Evolutionary conservation across 1,139 yeast genomes (phyloP).

Genomic region (Yamadazyma trypodendri): DNA sequence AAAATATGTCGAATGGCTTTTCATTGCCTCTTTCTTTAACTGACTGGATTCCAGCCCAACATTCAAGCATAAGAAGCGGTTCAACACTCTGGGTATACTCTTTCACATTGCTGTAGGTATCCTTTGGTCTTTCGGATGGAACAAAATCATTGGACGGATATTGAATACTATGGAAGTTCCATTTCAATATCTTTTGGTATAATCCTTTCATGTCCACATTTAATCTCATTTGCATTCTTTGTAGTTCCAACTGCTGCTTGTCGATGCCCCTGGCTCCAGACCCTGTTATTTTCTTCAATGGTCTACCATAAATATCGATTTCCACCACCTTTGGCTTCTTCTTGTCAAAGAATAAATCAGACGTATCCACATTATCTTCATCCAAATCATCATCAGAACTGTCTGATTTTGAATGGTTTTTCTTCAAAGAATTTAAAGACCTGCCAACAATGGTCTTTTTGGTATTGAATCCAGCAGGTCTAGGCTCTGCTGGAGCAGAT

Average conservation of each 20-base stretch:
- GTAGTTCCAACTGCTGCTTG: slow-evolving; percentile 63
- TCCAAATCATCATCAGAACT: slow-evolving; percentile 35
- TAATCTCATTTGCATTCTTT: slow-evolving; percentile 74
- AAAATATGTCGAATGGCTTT: slow-evolving; percentile 61
- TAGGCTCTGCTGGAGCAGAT: slow-evolving; percentile 59
- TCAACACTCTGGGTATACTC: slow-evolving; percentile 70
- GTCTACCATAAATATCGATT: slow-evolving; percentile 39
- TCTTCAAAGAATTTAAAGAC: slow-evolving; percentile 32
- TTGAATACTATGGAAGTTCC: slow-evolving; percentile 68
- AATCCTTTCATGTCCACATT: slow-evolving; percentile 78
- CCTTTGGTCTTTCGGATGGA: slow-evolving; percentile 36
- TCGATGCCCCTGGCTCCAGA: slow-evolving; percentile 18
- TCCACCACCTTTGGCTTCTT: slow-evolving; percentile 36
- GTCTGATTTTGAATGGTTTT: slow-evolving; percentile 30
- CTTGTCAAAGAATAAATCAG: slow-evolving; percentile 43
- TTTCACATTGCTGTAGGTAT: slow-evolving; percentile 51
- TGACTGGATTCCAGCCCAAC: slow-evolving; percentile 88
- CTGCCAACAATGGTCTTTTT: slow-evolving; percentile 34
- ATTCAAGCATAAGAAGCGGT: slow-evolving; percentile 82
- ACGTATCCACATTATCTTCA: slow-evolving; percentile 36
- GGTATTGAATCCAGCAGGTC: slow-evolving; percentile 80
- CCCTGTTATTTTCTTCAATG: slow-evolving; percentile 20
- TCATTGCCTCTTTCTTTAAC: slow-evolving; percentile 66
- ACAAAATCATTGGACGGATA: slow-evolving; percentile 52
- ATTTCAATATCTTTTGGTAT: slow-evolving; percentile 64